Percentiles rank a stretch among this genome's conserved stretches.
Evolutionary conservation across 129 eudicot species (phyloP).

Genomic region (Arctium lappa): DNA sequence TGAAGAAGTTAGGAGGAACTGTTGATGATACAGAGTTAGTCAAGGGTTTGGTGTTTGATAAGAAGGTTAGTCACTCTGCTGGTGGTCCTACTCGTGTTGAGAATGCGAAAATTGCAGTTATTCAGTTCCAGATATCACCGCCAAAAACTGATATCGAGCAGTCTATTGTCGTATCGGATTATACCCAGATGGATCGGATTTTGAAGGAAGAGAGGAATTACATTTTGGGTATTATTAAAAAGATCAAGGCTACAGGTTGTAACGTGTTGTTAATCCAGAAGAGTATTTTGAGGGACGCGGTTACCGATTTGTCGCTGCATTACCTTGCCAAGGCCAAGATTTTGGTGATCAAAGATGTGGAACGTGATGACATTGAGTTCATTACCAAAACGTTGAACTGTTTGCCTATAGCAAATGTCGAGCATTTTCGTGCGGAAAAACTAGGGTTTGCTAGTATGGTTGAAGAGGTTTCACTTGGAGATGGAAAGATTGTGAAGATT

Average conservation of each 20-base stretch:
- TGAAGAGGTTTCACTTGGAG: constrained; percentile 34
- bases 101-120: constrained; percentile 69
- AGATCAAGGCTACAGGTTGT: constrained; percentile 68
- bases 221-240: constrained; percentile 66
- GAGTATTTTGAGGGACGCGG: constrained; percentile 48
- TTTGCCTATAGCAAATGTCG: constrained; percentile 34
- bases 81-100: constrained; percentile 62
- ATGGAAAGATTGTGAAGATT: constrained; percentile 33
- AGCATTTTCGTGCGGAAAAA: constrained; percentile 33
- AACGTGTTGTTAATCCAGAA: constrained; percentile 75
- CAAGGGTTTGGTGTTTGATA: constrained; percentile 67
- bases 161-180: constrained; percentile 66
- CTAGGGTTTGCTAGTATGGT: constrained; percentile 29
- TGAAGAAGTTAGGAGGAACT: constrained; percentile 62
- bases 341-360: constrained; percentile 36
- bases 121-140: constrained; percentile 72
- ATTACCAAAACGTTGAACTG: constrained; percentile 28
- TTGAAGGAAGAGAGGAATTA: constrained; percentile 76
- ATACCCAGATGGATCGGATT: constrained; percentile 76
- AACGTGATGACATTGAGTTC: constrained; percentile 35
- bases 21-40: constrained; percentile 68
- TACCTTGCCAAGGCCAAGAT: constrained; percentile 33
- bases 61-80: constrained; percentile 63
- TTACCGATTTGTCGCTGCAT: constrained; percentile 32
- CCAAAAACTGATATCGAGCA: constrained; percentile 78